Evolutionary conservation across 2,329 filamentous ascomycete genomes (phyloP).

Genomic region (Alternaria tenuissima): DNA sequence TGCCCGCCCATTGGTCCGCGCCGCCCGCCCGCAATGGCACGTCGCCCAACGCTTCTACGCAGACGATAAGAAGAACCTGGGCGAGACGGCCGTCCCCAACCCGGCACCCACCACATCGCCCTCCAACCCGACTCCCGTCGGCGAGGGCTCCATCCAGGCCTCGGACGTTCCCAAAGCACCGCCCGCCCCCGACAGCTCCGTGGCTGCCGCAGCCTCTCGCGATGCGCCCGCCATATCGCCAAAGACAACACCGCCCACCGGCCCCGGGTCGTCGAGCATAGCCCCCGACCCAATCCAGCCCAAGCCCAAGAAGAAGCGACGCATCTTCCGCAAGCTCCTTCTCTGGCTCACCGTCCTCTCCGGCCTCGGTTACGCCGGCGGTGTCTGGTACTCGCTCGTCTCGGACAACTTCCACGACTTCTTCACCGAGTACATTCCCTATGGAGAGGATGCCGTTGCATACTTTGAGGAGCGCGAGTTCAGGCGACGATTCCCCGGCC

Average conservation of each 20-base stretch:
- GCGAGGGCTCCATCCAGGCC: constrained; percentile 56
- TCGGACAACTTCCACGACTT: constrained; percentile 99
- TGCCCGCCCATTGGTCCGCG: constrained; percentile 46
- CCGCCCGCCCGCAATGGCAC: constrained; percentile 49
- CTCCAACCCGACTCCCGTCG: constrained; percentile 30
- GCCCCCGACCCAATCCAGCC: constrained; percentile 53
- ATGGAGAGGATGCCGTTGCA: constrained; percentile 90
- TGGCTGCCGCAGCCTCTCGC: constrained; percentile 29
- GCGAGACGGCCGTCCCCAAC: constrained; percentile 50
- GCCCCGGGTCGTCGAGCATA: constrained; percentile 53
- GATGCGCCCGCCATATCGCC: constrained; percentile 43
- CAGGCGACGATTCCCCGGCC: constrained; percentile 76
- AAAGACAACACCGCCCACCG: constrained; percentile 51
- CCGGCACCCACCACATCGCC: constrained; percentile 36
- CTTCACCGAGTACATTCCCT: constrained; percentile 96
- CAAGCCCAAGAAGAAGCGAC: constrained; percentile 69
- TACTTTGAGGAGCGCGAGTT: constrained; percentile 97
- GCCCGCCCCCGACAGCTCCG: constrained; percentile 52
- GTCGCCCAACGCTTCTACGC: constrained; percentile 60
- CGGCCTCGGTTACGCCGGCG: constrained; percentile 81
- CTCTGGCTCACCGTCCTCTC: constrained; percentile 79
- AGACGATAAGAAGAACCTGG: constrained; percentile 54
- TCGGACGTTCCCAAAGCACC: constrained; percentile 59
- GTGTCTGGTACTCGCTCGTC: constrained; percentile 90
- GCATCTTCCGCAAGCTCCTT: constrained; percentile 75